Conservation (phyloP, 192 early-diverging fungal genomes). For the Backusella psychrophila region DNA sequence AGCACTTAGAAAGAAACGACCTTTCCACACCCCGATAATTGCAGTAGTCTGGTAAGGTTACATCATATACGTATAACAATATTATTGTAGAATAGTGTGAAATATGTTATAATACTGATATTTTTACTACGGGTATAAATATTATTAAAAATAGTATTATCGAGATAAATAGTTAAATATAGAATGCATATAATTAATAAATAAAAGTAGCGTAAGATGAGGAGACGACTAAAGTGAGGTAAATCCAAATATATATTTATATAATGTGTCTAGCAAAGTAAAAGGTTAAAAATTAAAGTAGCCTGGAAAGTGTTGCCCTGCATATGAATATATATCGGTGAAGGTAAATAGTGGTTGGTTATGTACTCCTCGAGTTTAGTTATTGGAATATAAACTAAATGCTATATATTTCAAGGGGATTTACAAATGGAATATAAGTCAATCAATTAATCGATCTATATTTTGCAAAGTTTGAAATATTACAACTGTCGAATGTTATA, state of each 20-base stretch:
- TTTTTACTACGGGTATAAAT: neutral
- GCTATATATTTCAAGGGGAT: neutral
- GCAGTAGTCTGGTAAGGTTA: neutral
- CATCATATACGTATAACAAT: neutral
- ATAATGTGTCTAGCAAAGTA: neutral
- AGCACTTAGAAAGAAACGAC: no score
- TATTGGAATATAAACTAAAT: neutral
- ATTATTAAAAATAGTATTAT: neutral
- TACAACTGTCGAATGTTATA: neutral
- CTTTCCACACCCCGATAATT: no score
- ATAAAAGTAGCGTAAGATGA: neutral
- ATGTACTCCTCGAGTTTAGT: constrained; percentile 1
- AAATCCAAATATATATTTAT: neutral
- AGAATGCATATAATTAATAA: constrained; percentile 1
- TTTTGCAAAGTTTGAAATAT: neutral
- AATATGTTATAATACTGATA: neutral
- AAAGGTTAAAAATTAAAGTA: neutral
- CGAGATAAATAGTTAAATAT: neutral
- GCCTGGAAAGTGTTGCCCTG: neutral
- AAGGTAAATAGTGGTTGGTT: no score
- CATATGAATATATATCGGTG: neutral
- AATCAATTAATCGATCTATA: neutral
- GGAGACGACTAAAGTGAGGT: neutral
- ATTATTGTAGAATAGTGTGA: neutral
- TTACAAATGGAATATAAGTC: neutral